Evolutionary conservation across 495 filamentous ascomycete genomes (phyloP), one percentile per base, ranked within the genome.

Genomic region (Penicillium robsamsonii): DNA sequence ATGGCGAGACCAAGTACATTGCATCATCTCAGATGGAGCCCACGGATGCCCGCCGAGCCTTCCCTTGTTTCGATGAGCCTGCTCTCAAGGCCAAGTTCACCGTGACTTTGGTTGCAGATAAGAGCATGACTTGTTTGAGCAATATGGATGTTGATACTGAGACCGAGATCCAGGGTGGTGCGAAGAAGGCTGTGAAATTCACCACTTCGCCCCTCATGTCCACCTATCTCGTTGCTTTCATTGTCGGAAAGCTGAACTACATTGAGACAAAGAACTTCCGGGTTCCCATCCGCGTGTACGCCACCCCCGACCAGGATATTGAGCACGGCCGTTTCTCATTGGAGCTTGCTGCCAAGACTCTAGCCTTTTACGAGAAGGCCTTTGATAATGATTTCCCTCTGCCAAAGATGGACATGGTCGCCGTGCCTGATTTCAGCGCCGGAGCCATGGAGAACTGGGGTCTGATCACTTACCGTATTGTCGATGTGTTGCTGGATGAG

Each of bases 391-490:
- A 76, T 7, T 80, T 80, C 66, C 80, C 80, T 2, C 63, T 83
- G 45, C 78, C 80, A n/a, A 98, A 98, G 79, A 96, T 97, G 91
- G 94, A 98, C 74, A 94, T 96, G 88, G 88, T 97, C 62, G 94
- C 93, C 47, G 90, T 98, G 68, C 94, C 92, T 24, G 93, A 97
- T 70, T 97, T 97, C 69, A 84, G 82, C 56, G 88, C 90, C 25
- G 94, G 92, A 51, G 94, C 94, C 49, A 98, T 98, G 94, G 94
- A 98, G 81, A 98, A 98, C 74, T 98, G 94, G 94, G 94, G 94
- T 66, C 74, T 97, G 53, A 85, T 98, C 57, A 98, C 93, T 18
- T 97, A 97, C 77, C 85, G 93, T 54, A 86, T 93, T 22, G 91
- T 96, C 29, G 93, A 96, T 70, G 68, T 97, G 54, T 82, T 98